Evolutionary conservation across 2,329 filamentous ascomycete species (phyloP), one percentile per base, ranked within the genome.

Genomic region (Fusarium cyanostomum): DNA sequence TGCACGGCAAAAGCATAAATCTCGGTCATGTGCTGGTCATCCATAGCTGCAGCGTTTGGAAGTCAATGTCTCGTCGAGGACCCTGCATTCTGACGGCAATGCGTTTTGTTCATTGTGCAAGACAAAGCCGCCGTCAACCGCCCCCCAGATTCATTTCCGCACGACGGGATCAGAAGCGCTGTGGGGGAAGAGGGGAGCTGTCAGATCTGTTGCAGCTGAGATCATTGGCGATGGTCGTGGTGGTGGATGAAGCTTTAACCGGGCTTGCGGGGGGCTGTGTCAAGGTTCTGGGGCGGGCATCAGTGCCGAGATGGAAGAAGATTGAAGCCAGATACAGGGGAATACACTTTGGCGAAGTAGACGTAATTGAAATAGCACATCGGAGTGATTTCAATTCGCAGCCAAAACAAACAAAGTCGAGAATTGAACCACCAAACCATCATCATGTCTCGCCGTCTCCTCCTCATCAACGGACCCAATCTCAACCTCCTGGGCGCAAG

Each of bases 391-490:
- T 6, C 8, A 5, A 24, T 21, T 21, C 21, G 13, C 37, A 24
- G 24, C n/a, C 12, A 55, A 24, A 44, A 31, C 34, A 52, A 31
- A 28, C 15, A 41, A 39, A 37, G 15, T 10, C 24, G 44, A 16
- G 38, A 37, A 16, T 18, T 28, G 39, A 18, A 41, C 31, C 12
- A 18, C 35, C 26, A 34, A 46, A 54, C 41, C 18, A 33, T 42
- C 26, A 64, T 31, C 59, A 80, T 79, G 74, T 57, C 75, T 28
- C 77, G 75, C 55, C 74, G 71, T 51, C 87, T 92, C 72, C 87
- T 92, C 67, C 81, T 92, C 65, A 87, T 93, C 79, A 92, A 92
- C 76, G 90, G 91, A n/a, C 90, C 90, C 28, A 94, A 94, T 75
- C 88, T 94, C 69, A 93, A 93, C 78, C 87, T 94, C 45, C 84